Percentiles rank a stretch among this genome's conserved stretches.
Conservation (phyloP, 768 basidiomycete species). For the Cyathus striatus region DNA sequence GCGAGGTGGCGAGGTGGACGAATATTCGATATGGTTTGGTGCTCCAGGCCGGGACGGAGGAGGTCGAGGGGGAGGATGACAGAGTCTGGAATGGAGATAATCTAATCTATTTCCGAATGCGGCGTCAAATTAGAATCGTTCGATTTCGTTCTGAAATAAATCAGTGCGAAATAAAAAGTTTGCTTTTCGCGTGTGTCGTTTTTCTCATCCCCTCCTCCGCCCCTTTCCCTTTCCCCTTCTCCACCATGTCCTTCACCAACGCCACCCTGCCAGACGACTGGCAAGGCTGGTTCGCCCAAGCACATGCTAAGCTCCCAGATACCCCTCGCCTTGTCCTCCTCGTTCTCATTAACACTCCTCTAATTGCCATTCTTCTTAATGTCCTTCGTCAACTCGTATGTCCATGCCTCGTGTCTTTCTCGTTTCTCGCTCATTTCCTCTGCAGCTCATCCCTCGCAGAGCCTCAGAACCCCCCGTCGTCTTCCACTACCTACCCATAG, state of each 20-base stretch:
- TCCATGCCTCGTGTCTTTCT: conserved; percentile 8
- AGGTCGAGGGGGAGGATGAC: too few relatives aligned
- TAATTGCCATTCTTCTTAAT: conserved; percentile 68
- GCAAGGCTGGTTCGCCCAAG: conserved; percentile 36
- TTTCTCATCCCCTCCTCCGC: background rate
- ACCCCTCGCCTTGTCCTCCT: too few relatives aligned
- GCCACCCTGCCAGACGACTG: conserved; percentile 34
- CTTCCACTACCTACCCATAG: conserved; percentile 86
- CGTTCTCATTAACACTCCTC: conserved; percentile 68
- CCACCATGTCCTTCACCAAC: conserved; percentile 33
- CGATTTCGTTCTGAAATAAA: background rate
- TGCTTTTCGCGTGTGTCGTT: background rate
- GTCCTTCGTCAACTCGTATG: conserved; percentile 75
- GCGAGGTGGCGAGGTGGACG: too few relatives aligned
- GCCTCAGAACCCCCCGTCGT: conserved; percentile 81
- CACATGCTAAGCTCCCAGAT: too few relatives aligned
- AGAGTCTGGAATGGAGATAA: too few relatives aligned
- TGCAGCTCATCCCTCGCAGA: conserved; percentile 62
- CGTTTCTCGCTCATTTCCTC: conserved; percentile 1
- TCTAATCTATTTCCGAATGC: conserved; percentile 9
- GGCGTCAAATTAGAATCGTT: background rate
- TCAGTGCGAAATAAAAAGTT: conserved; percentile 1
- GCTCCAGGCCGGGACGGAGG: too few relatives aligned
- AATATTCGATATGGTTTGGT: too few relatives aligned
- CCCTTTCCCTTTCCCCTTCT: background rate